Evolutionary conservation across 148 eudicot genomes (phyloP).

Genomic region (Rhododendron ferrugineum): DNA sequence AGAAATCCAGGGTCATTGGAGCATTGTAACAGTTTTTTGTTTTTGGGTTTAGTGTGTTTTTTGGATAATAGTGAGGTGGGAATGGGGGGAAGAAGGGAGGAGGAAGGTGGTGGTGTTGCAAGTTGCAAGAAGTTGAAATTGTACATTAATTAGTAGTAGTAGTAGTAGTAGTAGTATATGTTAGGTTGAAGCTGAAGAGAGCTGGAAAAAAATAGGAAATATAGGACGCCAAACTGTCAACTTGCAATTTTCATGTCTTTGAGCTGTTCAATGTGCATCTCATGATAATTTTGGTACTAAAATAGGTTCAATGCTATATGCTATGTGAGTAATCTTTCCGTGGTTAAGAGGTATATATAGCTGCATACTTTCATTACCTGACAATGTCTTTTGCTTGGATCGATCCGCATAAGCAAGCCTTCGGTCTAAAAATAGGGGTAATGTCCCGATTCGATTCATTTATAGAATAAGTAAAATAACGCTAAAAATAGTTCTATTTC

Average conservation of each 20-base stretch:
- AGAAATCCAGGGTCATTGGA: constrained; percentile 35
- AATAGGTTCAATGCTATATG: neutral
- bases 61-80: neutral
- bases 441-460: neutral
- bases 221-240: neutral
- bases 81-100: neutral
- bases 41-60: neutral
- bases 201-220: neutral
- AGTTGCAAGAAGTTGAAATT: constrained; percentile 10
- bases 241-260: neutral
- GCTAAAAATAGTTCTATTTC: neutral
- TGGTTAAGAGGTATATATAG: too few relatives aligned
- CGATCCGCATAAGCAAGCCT: neutral
- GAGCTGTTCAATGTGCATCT: neutral
- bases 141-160: neutral
- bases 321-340: neutral
- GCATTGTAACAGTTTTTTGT: constrained; percentile 20
- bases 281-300: neutral
- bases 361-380: neutral
- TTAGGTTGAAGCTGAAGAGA: constrained; percentile 4
- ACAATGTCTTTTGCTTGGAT: neutral
- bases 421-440: too few relatives aligned
- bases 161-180: neutral
- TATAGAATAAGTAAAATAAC: neutral
- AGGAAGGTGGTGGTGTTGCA: constrained; percentile 6